Percentiles rank a stretch among this genome's conserved stretches.
Conservation (phyloP, 176 grass and related monocot genomes). For the Hordeum marinum region DNA sequence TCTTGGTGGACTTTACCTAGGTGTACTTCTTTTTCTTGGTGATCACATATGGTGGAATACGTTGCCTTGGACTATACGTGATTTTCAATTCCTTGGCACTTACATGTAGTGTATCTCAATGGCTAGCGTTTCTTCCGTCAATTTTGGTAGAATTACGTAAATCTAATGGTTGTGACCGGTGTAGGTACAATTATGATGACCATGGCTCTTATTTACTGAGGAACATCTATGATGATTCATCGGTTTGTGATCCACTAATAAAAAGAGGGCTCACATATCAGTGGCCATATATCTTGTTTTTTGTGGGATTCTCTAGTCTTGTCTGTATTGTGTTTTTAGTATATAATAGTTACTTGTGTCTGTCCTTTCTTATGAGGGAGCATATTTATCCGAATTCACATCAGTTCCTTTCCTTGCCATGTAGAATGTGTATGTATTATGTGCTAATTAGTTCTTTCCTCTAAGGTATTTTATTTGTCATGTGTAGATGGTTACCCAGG, state of each 20-base stretch:
- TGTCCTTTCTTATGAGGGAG: not conserved
- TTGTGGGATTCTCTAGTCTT: not conserved
- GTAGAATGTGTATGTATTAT: not conserved
- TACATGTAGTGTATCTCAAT: not conserved
- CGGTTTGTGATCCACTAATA: not conserved
- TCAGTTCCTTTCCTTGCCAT: not conserved
- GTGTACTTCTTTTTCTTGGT: not conserved
- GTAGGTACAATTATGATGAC: too few relatives aligned
- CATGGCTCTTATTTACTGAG: not conserved
- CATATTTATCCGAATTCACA: not conserved
- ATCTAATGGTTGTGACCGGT: not conserved
- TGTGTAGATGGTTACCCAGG: slow-evolving; percentile 46
- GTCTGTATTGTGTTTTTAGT: not conserved
- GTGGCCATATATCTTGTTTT: not conserved
- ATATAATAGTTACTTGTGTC: not conserved
- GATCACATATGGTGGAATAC: not conserved
- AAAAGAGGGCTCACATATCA: not conserved
- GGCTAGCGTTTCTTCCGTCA: not conserved
- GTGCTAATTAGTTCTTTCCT: not conserved
- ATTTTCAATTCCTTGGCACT: not conserved
- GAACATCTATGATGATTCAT: not conserved
- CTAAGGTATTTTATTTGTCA: slow-evolving; percentile 26
- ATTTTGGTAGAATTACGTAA: not conserved
- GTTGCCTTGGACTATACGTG: not conserved
- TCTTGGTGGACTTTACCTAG: not conserved